Evolutionary conservation across 106 monocot species (phyloP), one percentile per base, ranked within the genome.

Genomic region (Allium cepa): DNA sequence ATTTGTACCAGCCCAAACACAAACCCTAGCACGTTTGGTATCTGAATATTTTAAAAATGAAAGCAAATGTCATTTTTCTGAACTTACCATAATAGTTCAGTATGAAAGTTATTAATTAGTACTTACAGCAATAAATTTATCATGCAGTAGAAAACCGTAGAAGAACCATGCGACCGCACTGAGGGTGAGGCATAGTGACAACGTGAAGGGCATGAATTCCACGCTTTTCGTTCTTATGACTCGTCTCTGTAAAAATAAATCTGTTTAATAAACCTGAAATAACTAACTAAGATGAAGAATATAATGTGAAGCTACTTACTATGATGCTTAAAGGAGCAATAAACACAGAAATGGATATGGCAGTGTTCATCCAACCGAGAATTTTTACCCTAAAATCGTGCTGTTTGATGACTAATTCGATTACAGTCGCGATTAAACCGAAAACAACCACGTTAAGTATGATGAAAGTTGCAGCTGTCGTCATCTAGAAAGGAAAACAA

Each of bases 131-230:
- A 88, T 75, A 50, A 67, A 88, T 45, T 62, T 48, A 64, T 88
- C 84, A n/a, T 79, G 75, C 8, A 57, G 64, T 11, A 84, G 65
- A 14, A 79, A 61, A 8, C 88, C 88, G 47, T 88, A 84, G 46
- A 51, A 49, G 51, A 84, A 79, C 88, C 88, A 88, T 0, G 63
- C 58, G 22, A 81, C 56, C 0, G 88, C 88, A 18, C 76, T 88
- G 12, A 79, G 7, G 8, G 81, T 88, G 45, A 88, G 81, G 76
- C 79, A 84, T 60, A 78, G 62, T 1, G 88, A 88, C 11, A 88
- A 60, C 1, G 22, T 26, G 59, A 84, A 81, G 8, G 88, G 88
- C 88, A 88, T 88, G 81, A 77, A 88, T 68, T 88, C 84, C 0
- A 77, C 84, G 49, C 88, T 88, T 63, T 62, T 84, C 64, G 88